Percentiles rank a stretch among this genome's conserved stretches.
These are phyloP conservation scores for Sporothrix brunneoviolacea DNA, from an alignment of 2,329 filamentous ascomycete species.

Conservation along the genomic window DNA sequence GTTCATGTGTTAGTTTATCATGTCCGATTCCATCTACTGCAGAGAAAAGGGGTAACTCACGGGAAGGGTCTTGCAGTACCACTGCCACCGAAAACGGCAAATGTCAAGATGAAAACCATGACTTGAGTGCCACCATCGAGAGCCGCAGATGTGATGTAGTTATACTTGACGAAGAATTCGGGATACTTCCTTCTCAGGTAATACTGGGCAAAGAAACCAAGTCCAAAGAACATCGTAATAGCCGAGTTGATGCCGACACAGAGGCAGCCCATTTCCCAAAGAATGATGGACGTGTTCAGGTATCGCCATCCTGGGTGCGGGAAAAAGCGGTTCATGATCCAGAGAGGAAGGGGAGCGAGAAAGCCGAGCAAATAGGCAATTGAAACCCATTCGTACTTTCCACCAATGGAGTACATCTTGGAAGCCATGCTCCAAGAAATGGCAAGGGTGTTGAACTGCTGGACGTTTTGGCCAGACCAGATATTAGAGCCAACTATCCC, in stretches of 20 bases:
- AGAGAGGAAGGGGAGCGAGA: conserved; percentile 36
- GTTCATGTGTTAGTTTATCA: no score
- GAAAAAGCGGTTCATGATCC: conserved; percentile 46
- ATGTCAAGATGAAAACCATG: conserved; percentile 35
- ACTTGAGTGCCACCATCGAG: conserved; percentile 34
- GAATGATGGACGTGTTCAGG: conserved; percentile 31
- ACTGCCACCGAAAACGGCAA: conserved; percentile 37
- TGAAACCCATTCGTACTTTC: conserved; percentile 62
- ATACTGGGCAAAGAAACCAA: conserved; percentile 27
- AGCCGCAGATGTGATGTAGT: conserved; percentile 34
- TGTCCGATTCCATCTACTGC: no score
- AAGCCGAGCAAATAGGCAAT: conserved; percentile 37
- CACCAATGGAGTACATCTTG: conserved; percentile 43
- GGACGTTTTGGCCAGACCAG: conserved; percentile 34
- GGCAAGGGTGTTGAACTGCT: conserved; percentile 23
- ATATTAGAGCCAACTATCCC: conserved; percentile 33
- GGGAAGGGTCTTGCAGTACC: conserved; percentile 31
- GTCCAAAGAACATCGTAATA: conserved; percentile 23
- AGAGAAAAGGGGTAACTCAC: no score
- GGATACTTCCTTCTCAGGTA: conserved; percentile 31
- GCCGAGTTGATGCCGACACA: conserved; percentile 33
- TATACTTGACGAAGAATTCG: conserved; percentile 33
- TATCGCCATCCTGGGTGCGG: conserved; percentile 57
- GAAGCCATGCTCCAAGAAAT: conserved; percentile 13
- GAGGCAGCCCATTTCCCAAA: conserved; percentile 19